phyloP scores from a whole-genome alignment of 345 rosid species.

The Citrus glauca region DNA sequence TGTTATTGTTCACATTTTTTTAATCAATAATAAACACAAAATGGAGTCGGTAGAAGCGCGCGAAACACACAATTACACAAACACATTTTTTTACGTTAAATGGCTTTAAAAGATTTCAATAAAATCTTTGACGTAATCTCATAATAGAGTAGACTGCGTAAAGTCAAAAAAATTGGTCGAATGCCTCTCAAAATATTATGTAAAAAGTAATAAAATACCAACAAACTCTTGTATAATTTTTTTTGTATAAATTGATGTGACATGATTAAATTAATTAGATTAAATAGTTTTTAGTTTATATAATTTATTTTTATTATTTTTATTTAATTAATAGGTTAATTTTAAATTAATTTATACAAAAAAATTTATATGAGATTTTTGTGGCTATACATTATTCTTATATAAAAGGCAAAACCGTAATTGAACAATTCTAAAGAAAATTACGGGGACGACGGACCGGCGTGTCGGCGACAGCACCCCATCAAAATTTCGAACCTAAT shows the following conservation, averaged over 20 bases:
- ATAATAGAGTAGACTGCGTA: fast-evolving
- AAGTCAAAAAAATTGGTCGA: no score
- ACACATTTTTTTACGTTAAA: no score
- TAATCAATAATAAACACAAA: no score
- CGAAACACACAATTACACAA: no score
- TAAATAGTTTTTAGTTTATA: fast-evolving
- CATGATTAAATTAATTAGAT: no score
- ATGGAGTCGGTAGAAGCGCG: fast-evolving
- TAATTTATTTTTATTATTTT: no score
- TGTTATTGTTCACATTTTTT: no score
- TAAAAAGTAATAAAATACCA: background rate
- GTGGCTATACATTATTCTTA: background rate
- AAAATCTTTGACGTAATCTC: background rate
- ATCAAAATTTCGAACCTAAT: background rate
- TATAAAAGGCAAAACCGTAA: background rate
- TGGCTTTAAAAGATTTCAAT: no score
- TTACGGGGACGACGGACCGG: background rate
- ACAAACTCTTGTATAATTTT: fast-evolving
- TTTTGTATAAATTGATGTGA: fast-evolving
- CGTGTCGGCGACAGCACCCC: background rate
- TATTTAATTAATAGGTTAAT: no score
- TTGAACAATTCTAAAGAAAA: background rate
- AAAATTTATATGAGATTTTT: fast-evolving
- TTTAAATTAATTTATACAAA: no score
- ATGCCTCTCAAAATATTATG: background rate